phyloP scores from a whole-genome alignment of 1,284 basidiomycete species.

The Caloboletus firmus region DNA sequence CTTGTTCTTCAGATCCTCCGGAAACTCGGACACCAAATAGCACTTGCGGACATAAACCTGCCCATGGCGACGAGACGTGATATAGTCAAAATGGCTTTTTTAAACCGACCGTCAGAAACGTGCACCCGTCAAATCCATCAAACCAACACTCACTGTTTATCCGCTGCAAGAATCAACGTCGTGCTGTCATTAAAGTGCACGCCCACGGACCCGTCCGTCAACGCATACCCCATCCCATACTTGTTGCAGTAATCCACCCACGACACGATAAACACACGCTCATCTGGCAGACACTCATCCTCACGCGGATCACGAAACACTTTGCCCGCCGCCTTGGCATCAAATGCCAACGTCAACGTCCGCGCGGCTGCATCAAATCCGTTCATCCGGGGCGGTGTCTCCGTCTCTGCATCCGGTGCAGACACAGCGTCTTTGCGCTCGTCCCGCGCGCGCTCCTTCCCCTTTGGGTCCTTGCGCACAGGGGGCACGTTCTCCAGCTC shows the following conservation, averaged over 20 bases:
- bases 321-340: constrained; percentile 55
- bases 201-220: constrained; percentile 92
- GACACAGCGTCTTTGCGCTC: constrained; percentile 25
- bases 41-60: constrained; percentile 70
- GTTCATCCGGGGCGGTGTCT: constrained; percentile 41
- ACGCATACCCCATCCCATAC: constrained; percentile 97
- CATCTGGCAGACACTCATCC: constrained; percentile 55
- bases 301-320: constrained; percentile 66
- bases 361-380: constrained; percentile 68
- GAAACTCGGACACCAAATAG: constrained; percentile 61
- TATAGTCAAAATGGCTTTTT: constrained; percentile 80
- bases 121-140: neutral
- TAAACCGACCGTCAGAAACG: constrained; percentile 5
- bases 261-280: constrained; percentile 89
- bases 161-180: constrained; percentile 79
- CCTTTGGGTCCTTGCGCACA: constrained; percentile 32
- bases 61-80: constrained; percentile 63
- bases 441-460: constrained; percentile 36
- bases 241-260: constrained; percentile 99
- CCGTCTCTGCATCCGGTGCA: constrained; percentile 24
- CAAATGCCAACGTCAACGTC: constrained; percentile 69
- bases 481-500: constrained; percentile 49
- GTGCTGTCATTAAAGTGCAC: constrained; percentile 97
- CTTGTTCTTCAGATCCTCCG: constrained; percentile 81
- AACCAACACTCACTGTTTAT: constrained; percentile 63